Percentiles rank a stretch among this genome's conserved stretches.
phyloP scores from a whole-genome alignment of 148 eudicot genomes.

The Euryodendron excelsum region DNA sequence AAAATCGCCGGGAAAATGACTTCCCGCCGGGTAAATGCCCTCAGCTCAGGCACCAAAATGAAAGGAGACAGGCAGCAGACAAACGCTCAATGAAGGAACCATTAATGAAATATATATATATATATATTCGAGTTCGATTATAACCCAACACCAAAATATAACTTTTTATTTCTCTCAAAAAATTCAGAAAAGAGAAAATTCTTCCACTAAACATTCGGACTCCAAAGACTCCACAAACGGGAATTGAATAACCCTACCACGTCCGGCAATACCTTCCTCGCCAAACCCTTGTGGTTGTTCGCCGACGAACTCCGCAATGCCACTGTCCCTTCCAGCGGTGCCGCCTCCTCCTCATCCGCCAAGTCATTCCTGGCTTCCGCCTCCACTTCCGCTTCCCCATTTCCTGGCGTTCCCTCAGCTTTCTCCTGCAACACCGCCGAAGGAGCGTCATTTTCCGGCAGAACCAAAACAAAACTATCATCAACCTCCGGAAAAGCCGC shows the following conservation, averaged over 20 bases:
- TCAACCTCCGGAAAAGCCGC: constrained; percentile 5
- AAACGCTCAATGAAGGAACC: neutral
- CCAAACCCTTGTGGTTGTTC: constrained; percentile 52
- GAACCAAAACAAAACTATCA: constrained; percentile 12
- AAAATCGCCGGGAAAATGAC: neutral
- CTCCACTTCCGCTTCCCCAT: neutral
- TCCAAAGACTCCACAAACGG: constrained; percentile 82
- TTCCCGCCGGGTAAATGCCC: neutral
- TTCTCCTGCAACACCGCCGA: neutral
- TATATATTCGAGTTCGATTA: neutral
- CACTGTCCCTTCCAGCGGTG: constrained; percentile 10
- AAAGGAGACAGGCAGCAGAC: neutral
- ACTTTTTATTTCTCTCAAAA: neutral
- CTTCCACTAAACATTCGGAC: constrained; percentile 42
- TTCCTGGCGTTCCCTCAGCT: neutral
- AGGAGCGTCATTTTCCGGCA: neutral
- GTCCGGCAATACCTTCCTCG: constrained; percentile 79
- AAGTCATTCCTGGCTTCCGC: neutral
- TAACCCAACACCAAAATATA: neutral
- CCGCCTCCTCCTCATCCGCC: neutral
- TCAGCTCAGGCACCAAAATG: neutral
- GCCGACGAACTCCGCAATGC: constrained; percentile 9
- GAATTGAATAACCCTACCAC: constrained; percentile 68
- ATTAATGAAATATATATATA: neutral
- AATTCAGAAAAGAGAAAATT: neutral